Evolutionary conservation across 352 stramenopile species (phyloP).

Genomic region (Phytophthora cryptogea): DNA sequence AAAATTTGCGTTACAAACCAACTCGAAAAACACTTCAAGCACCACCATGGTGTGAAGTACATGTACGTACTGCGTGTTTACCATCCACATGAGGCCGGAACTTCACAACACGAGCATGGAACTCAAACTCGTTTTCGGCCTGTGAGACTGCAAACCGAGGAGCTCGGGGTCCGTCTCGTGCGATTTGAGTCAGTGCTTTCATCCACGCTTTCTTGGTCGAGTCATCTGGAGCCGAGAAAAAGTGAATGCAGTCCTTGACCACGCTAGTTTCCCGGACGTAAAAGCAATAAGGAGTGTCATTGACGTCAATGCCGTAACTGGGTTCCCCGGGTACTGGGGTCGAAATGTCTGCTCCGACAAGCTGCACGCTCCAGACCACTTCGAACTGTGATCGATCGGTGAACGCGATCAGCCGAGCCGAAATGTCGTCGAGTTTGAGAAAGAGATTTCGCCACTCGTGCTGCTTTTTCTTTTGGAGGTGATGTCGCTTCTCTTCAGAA

Average conservation of each 20-base stretch:
- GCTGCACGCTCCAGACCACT: conserved; percentile 51
- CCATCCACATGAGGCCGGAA: conserved; percentile 44
- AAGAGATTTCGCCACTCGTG: conserved; percentile 57
- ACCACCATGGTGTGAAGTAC: conserved; percentile 4
- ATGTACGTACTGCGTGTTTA: conserved; percentile 48
- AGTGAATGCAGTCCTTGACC: conserved; percentile 39
- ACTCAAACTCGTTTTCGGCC: conserved; percentile 46
- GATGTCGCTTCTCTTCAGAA: conserved; percentile 21
- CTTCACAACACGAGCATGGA: conserved; percentile 49
- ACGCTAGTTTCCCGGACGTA: conserved; percentile 53
- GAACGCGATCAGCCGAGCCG: conserved; percentile 62
- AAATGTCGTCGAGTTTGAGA: conserved; percentile 70
- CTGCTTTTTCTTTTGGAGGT: conserved; percentile 30
- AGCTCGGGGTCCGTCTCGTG: conserved; percentile 45
- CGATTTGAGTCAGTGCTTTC: conserved; percentile 45
- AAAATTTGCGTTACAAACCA: background rate
- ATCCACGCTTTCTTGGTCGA: conserved; percentile 63
- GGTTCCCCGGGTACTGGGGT: conserved; percentile 60
- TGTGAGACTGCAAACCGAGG: conserved; percentile 43
- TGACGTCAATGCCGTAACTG: conserved; percentile 50
- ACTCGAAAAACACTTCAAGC: background rate
- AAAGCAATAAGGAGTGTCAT: conserved; percentile 62
- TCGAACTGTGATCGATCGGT: conserved; percentile 51
- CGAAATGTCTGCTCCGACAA: conserved; percentile 57
- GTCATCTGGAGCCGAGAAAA: conserved; percentile 47